A percentile compares a stretch with the other conserved stretches of the same genome.
phyloP scores from a whole-genome alignment of 345 rosid species.

The Alliaria petiolata region DNA sequence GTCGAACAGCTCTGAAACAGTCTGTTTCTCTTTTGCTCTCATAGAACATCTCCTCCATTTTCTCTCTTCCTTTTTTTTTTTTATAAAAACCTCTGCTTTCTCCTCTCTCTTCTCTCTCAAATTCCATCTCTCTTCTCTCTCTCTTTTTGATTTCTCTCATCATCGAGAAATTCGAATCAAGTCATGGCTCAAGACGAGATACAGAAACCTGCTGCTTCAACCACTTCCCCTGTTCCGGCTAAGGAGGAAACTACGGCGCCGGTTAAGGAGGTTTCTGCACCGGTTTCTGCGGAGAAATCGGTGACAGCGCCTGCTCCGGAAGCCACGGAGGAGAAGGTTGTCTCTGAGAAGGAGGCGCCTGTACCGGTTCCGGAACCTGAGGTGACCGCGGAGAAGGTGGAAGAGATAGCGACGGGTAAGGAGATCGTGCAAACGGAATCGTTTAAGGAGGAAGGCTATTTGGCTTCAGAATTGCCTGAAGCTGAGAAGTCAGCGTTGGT shows the following conservation, averaged over 20 bases:
- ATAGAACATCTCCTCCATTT: slow-evolving; percentile 25
- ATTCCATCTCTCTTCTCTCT: not conserved
- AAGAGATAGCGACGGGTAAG: not conserved
- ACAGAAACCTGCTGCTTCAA: slow-evolving; percentile 27
- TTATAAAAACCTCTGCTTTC: slow-evolving; percentile 5
- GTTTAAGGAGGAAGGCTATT: slow-evolving; percentile 69
- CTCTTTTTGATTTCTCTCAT: not conserved
- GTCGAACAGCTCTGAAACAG: slow-evolving; percentile 35
- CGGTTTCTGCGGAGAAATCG: slow-evolving; percentile 25
- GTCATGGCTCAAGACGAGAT: slow-evolving; percentile 37
- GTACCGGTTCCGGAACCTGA: slow-evolving; percentile 19
- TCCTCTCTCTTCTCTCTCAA: slow-evolving; percentile 2
- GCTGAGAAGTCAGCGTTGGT: slow-evolving; percentile 50
- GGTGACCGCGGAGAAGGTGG: slow-evolving; percentile 25
- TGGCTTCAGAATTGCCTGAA: slow-evolving; percentile 49
- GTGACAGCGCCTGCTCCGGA: slow-evolving; percentile 17
- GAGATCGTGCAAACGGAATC: slow-evolving; percentile 44
- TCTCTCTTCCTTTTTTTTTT: slow-evolving; percentile 15
- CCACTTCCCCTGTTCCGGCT: slow-evolving; percentile 23
- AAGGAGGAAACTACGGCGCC: slow-evolving; percentile 24
- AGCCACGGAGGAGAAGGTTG: slow-evolving; percentile 27
- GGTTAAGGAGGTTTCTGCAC: slow-evolving; percentile 31
- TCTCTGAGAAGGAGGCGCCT: slow-evolving; percentile 27
- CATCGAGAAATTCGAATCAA: not conserved
- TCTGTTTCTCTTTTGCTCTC: slow-evolving; percentile 23